Base-by-base conservation (phyloP, 2,329 filamentous ascomycete genomes). In the Microascus cirrosus region DNA sequence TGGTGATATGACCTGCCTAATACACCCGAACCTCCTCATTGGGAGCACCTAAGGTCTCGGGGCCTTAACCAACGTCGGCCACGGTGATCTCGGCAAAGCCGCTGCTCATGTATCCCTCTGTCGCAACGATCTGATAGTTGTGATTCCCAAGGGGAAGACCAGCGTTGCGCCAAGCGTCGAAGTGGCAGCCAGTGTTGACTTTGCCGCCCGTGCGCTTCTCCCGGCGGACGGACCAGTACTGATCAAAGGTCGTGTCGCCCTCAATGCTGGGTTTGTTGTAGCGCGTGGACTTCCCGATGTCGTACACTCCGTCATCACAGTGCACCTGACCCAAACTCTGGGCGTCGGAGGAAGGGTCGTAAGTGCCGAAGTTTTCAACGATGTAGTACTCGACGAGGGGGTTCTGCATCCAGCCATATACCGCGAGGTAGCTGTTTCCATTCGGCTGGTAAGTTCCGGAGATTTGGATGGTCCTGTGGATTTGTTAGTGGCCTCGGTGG, bases 121-220 rank as follows among this genome's bases (percentile, higher is more conserved):
- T 77, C 15, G 79, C 79, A n/a, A 81, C 68, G 60, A 82, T 80
- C 71, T 77, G 73, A 65, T 82, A 82, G 66, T 81, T 70, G 62
- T 73, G 70, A 36, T 61, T 70, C 2, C 79, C 80, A 15, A 82
- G 63, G 28, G 67, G 71, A 65, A 81, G 65, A 3, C 79, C 79
- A n/a, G 66, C 63, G 36, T 70, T 69, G 22, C 66, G 65, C 80
- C 80, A 83, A 10, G 78, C 78, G 62, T 77, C 71, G 62, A 82
- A 81, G 65, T 82, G 79, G 60, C 74, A 76, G 28, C 66, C 69
- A 1, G 72, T 71, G 36, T 73, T 78, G 60, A 83, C 74, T 5
- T 74, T 77, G 2, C 79, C 80, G 56, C 72, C 70, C 25, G 71
- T 70, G 54, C 78, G 73, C 73, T 82, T 80, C 58, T 61, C 69